These are phyloP conservation scores for Phytophthora uliginosa DNA, from an alignment of 352 stramenopile species.

Conservation along the genomic window DNA sequence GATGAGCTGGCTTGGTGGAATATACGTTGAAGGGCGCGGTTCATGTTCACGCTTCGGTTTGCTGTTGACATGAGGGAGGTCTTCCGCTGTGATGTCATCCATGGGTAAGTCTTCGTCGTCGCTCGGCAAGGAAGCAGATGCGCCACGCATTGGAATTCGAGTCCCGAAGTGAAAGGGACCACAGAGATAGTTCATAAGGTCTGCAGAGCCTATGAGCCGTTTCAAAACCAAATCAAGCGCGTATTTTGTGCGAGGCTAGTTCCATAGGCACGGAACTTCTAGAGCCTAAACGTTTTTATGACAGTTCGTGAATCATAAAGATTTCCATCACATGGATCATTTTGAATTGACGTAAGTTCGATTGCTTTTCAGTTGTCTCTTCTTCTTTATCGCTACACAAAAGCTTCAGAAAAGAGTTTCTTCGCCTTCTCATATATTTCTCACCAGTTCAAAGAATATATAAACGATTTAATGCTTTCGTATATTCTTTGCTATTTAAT, in stretches of 20 bases:
- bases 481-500: not conserved
- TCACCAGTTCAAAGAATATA: not conserved
- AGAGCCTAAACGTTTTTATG: too few species aligned
- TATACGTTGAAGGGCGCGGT: not conserved
- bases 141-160: slow-evolving; percentile 2
- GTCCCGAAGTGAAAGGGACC: not conserved
- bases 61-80: not conserved
- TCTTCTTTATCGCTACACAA: too few species aligned
- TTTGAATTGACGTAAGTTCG: too few species aligned
- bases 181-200: slow-evolving; percentile 4
- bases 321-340: too few species aligned
- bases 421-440: too few species aligned
- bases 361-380: too few species aligned
- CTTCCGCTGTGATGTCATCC: slow-evolving; percentile 11
- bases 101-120: not conserved
- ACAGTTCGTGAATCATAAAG: too few species aligned
- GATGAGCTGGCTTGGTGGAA: not conserved
- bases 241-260: not conserved
- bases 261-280: not conserved
- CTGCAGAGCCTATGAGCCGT: not conserved
- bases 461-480: not conserved
- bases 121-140: not conserved
- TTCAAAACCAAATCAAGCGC: not conserved
- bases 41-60: not conserved
- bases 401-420: too few species aligned